Percentiles rank a stretch among this genome's conserved stretches.
Conservation (phyloP, 2,329 filamentous ascomycete species). For the Pseudopithomyces maydicus region DNA sequence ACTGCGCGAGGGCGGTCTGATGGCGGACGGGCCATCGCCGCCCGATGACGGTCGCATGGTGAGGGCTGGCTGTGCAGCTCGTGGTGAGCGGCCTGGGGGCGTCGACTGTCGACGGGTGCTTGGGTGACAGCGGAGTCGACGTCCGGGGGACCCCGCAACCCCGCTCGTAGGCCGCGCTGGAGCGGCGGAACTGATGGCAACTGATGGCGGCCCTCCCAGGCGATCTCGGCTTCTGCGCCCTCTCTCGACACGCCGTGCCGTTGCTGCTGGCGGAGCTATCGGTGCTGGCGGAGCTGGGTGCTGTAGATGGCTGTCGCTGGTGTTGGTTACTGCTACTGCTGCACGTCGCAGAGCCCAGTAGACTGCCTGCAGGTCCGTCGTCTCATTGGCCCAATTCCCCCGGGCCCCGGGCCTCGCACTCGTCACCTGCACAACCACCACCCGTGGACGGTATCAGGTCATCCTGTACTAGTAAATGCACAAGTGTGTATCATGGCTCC, state of each 20-base stretch:
- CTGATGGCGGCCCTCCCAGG: no score
- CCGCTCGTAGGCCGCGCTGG: conserved; percentile 4
- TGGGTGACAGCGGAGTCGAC: background rate
- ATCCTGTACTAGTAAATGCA: conserved; percentile 1
- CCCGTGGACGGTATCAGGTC: conserved; percentile 8
- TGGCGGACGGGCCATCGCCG: conserved; percentile 40
- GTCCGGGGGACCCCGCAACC: background rate
- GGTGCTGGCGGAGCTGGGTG: no score
- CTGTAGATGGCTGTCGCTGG: no score
- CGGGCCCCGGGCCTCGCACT: background rate
- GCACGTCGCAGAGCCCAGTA: no score
- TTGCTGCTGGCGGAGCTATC: no score
- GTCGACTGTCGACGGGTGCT: background rate
- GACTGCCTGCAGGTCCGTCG: no score
- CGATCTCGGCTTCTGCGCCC: no score
- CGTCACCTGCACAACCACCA: background rate
- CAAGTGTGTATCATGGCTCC: conserved; percentile 2
- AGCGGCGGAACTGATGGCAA: background rate
- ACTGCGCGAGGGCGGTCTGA: conserved; percentile 44
- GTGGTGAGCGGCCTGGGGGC: background rate
- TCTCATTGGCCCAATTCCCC: background rate
- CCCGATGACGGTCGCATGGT: conserved; percentile 42
- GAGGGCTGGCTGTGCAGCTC: background rate
- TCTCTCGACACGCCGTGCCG: no score
- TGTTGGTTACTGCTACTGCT: no score